phyloP scores from a whole-genome alignment of 1,284 basidiomycete genomes.

The Tranzscheliella williamsii region DNA sequence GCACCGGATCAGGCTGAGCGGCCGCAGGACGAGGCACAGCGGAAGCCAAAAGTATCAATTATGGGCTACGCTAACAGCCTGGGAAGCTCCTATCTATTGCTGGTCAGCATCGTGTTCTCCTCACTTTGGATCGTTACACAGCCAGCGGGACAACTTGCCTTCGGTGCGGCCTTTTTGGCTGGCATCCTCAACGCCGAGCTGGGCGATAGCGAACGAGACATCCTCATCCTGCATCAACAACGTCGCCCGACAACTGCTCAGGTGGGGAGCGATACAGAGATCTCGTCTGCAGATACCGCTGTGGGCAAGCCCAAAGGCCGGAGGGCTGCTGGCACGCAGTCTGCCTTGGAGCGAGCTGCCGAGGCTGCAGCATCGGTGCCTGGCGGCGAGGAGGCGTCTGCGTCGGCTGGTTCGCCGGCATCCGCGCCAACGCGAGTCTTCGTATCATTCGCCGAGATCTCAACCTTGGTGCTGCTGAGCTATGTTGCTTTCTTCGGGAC shows the following conservation, averaged over 20 bases:
- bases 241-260: background rate
- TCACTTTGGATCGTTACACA: constrained; percentile 72
- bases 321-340: background rate
- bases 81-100: constrained; percentile 82
- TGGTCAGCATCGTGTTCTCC: constrained; percentile 72
- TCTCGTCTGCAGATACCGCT: background rate
- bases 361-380: constrained; percentile 1
- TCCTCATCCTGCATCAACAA: constrained; percentile 13
- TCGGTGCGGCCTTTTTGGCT: constrained; percentile 70
- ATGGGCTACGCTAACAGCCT: constrained; percentile 87
- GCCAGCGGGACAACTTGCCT: constrained; percentile 78
- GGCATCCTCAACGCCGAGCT: constrained; percentile 40
- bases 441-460: constrained; percentile 20
- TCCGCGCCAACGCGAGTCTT: background rate
- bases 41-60: constrained; percentile 65
- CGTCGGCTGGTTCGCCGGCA: background rate
- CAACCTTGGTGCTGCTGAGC: constrained; percentile 31
- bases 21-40: constrained; percentile 1
- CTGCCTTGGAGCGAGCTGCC: background rate
- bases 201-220: constrained; percentile 50
- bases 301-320: background rate
- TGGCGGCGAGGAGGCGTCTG: background rate
- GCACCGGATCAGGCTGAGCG: constrained; percentile 2
- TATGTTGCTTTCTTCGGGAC: constrained; percentile 78
- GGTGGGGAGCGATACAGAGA: background rate